Conservation (phyloP, 2,329 filamentous ascomycete species). For the Sordariomycetes sp. region DNA sequence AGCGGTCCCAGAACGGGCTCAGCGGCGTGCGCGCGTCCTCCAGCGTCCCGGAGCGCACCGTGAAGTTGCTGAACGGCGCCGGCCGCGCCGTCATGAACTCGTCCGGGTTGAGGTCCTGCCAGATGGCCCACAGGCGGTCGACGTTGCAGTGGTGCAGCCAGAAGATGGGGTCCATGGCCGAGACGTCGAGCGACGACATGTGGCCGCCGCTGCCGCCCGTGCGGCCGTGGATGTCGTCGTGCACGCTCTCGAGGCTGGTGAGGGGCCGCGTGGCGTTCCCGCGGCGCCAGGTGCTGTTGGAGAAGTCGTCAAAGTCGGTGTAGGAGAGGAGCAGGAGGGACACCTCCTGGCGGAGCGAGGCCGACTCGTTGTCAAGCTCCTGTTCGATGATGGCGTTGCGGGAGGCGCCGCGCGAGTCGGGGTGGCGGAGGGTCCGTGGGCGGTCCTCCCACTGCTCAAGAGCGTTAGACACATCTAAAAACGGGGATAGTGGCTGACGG, state of each 20-base stretch:
- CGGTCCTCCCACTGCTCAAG: background rate
- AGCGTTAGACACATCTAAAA: background rate
- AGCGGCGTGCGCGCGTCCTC: slow-evolving; percentile 47
- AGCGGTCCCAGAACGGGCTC: slow-evolving; percentile 54
- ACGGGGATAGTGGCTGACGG: background rate
- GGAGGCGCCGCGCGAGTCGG: slow-evolving; percentile 11
- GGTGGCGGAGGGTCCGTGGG: slow-evolving; percentile 12
- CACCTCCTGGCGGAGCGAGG: slow-evolving; percentile 12
- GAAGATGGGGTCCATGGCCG: slow-evolving; percentile 55
- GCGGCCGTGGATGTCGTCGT: slow-evolving; percentile 24
- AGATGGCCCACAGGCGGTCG: slow-evolving; percentile 66
- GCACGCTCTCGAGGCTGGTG: slow-evolving; percentile 22
- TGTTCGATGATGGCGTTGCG: slow-evolving; percentile 14
- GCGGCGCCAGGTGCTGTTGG: slow-evolving; percentile 5
- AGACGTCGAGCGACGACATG: slow-evolving; percentile 42
- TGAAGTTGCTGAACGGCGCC: slow-evolving; percentile 1
- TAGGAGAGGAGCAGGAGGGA: slow-evolving; percentile 1
- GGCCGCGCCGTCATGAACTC: slow-evolving; percentile 16
- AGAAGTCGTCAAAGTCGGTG: slow-evolving; percentile 8
- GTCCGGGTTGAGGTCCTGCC: slow-evolving; percentile 63
- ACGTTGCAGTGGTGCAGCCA: slow-evolving; percentile 58
- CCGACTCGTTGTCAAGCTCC: slow-evolving; percentile 14
- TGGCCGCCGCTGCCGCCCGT: slow-evolving; percentile 36
- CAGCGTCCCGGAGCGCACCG: slow-evolving; percentile 27
- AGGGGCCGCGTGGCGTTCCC: background rate